phyloP scores from a whole-genome alignment of 1,284 basidiomycete species.

The Naganishia cerealis region DNA sequence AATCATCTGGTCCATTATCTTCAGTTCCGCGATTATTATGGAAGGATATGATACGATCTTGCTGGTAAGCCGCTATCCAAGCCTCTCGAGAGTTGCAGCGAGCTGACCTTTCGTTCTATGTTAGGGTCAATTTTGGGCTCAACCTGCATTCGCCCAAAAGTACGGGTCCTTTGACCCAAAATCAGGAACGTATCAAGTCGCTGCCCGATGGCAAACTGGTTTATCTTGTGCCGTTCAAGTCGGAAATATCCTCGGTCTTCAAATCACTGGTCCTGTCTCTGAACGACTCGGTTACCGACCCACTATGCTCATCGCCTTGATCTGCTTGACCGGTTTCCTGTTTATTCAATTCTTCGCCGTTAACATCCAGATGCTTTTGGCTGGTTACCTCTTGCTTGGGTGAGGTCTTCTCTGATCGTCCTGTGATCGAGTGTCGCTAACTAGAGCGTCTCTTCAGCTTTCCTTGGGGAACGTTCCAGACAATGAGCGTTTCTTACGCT shows the following conservation, averaged over 20 bases:
- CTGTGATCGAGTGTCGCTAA: not conserved
- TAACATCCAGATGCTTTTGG: slow-evolving; percentile 46
- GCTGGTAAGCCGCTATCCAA: slow-evolving; percentile 47
- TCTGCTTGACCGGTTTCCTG: slow-evolving; percentile 47
- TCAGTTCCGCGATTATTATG: slow-evolving; percentile 51
- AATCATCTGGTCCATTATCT: slow-evolving; percentile 39
- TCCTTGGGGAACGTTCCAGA: slow-evolving; percentile 46
- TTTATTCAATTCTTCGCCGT: slow-evolving; percentile 54
- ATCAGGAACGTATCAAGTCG: slow-evolving; percentile 45
- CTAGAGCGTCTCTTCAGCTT: slow-evolving; percentile 17
- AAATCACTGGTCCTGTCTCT: slow-evolving; percentile 46
- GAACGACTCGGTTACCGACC: slow-evolving; percentile 52
- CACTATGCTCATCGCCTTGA: slow-evolving; percentile 46
- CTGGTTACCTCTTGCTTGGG: slow-evolving; percentile 51
- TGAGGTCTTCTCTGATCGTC: too few relatives aligned
- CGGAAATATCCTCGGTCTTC: slow-evolving; percentile 49
- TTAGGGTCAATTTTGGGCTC: slow-evolving; percentile 47
- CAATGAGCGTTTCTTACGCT: slow-evolving; percentile 53
- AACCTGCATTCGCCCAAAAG: slow-evolving; percentile 45
- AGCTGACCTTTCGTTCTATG: not conserved
- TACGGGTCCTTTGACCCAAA: slow-evolving; percentile 44
- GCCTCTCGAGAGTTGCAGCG: slow-evolving; percentile 35
- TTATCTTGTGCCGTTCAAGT: slow-evolving; percentile 40
- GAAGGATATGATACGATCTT: slow-evolving; percentile 52
- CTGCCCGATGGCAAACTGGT: slow-evolving; percentile 54